Percentiles rank a stretch among this genome's conserved stretches.
phyloP scores from a whole-genome alignment of 495 filamentous ascomycete species.

The Podospora bellae-mahoneyi region DNA sequence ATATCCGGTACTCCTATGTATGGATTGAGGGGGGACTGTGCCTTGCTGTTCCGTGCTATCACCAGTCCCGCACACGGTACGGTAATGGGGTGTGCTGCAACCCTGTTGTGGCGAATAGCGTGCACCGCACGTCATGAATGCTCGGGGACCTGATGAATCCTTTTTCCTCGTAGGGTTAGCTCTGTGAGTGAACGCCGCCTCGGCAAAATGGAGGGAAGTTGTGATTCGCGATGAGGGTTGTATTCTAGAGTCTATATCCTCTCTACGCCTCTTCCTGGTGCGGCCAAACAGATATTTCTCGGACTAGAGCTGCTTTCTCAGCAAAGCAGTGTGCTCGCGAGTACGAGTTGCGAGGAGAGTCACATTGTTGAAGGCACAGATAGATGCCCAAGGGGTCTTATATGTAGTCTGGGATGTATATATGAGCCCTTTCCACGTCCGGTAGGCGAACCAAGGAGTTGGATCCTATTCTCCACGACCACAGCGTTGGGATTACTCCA shows the following conservation, averaged over 20 bases:
- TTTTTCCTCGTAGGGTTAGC: neutral
- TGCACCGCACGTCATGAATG: slow-evolving; percentile 3
- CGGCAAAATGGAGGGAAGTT: neutral
- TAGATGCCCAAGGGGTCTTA: neutral
- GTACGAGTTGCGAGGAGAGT: neutral
- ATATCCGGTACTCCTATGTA: neutral
- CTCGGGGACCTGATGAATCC: neutral
- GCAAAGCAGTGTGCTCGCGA: neutral
- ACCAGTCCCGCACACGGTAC: neutral
- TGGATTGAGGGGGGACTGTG: too few species aligned
- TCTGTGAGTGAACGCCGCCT: neutral
- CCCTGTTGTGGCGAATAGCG: neutral
- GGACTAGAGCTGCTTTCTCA: neutral
- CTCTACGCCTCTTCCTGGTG: neutral
- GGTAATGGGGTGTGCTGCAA: neutral
- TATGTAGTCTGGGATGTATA: neutral
- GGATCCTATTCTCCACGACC: neutral
- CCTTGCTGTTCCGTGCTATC: neutral
- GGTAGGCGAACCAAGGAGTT: neutral
- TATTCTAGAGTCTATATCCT: neutral
- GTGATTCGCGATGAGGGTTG: neutral
- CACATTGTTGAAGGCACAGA: neutral
- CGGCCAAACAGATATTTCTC: neutral
- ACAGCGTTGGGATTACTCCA: neutral
- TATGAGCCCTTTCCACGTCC: neutral